A percentile compares a stretch with the other conserved stretches of the same genome.
Conservation (phyloP, 2,329 filamentous ascomycete genomes). For the Colletotrichum sp. region DNA sequence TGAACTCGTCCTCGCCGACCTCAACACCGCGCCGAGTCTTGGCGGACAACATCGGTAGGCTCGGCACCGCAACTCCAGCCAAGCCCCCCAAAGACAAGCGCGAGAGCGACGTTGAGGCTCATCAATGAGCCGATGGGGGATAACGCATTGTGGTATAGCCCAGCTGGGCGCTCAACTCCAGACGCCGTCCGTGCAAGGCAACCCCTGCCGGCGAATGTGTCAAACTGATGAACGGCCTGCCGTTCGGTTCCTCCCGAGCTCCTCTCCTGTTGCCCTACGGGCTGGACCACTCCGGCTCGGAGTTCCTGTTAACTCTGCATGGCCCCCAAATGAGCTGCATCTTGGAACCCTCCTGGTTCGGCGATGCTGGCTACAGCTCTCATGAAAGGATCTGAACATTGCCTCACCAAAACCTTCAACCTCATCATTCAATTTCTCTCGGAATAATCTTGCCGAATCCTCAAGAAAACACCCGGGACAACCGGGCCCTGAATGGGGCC, state of each 20-base stretch:
- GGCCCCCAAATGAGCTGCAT: background rate
- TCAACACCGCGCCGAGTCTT: background rate
- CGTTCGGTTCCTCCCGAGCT: slow-evolving; percentile 4
- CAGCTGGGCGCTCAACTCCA: background rate
- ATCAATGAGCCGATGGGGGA: background rate
- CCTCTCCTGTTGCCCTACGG: background rate
- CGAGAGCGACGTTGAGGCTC: background rate
- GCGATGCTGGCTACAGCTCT: accelerated
- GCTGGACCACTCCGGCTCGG: background rate
- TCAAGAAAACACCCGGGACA: background rate
- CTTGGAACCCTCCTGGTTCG: accelerated
- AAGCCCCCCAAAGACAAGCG: background rate
- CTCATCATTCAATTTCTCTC: background rate
- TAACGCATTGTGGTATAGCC: slow-evolving; percentile 7
- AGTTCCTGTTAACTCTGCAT: background rate
- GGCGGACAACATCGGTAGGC: background rate
- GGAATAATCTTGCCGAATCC: background rate
- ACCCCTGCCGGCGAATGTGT: slow-evolving; percentile 3
- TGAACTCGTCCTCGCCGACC: background rate
- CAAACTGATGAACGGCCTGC: background rate
- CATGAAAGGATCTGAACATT: accelerated
- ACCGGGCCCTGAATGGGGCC: background rate
- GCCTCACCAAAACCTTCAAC: accelerated
- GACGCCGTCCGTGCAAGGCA: background rate
- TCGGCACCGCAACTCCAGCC: background rate